Evolutionary conservation across 371 early-diverging fungal species (phyloP).

Genomic region (Rhizopus stolonifer): DNA sequence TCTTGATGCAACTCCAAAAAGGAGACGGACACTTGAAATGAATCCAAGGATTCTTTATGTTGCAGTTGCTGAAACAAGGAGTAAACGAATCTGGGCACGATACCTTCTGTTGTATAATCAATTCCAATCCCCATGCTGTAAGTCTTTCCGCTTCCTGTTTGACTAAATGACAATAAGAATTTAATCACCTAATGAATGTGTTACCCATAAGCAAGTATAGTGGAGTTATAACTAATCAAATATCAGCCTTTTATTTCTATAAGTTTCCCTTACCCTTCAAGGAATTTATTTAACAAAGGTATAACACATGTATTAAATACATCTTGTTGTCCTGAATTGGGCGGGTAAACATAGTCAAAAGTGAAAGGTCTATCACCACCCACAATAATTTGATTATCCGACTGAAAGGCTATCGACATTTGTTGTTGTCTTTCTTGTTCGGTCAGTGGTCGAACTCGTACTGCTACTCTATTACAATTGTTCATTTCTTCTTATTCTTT

Average conservation of each 20-base stretch:
- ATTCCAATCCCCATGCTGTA: constrained; percentile 51
- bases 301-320: constrained; percentile 71
- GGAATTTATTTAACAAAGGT: constrained; percentile 76
- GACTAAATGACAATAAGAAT: constrained; percentile 30
- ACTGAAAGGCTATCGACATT: constrained; percentile 59
- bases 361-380: constrained; percentile 72
- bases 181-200: too few species aligned
- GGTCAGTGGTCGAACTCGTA: constrained; percentile 74
- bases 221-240: constrained; percentile 68
- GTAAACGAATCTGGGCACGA: constrained; percentile 85
- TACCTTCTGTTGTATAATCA: constrained; percentile 59
- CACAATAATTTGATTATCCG: constrained; percentile 58
- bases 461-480: constrained; percentile 57
- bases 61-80: constrained; percentile 56
- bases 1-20: constrained; percentile 98
- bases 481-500: neutral
- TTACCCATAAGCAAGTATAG: constrained; percentile 94
- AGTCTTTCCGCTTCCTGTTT: constrained; percentile 61
- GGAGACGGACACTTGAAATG: constrained; percentile 64
- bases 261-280: constrained; percentile 73
- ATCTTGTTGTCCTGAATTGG: constrained; percentile 63
- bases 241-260: neutral
- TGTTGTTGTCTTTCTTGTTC: constrained; percentile 69
- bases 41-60: constrained; percentile 33
- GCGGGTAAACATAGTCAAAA: constrained; percentile 86